phyloP scores from a whole-genome alignment of 1,284 basidiomycete species.

The Leccinum pseudoinsigne region DNA sequence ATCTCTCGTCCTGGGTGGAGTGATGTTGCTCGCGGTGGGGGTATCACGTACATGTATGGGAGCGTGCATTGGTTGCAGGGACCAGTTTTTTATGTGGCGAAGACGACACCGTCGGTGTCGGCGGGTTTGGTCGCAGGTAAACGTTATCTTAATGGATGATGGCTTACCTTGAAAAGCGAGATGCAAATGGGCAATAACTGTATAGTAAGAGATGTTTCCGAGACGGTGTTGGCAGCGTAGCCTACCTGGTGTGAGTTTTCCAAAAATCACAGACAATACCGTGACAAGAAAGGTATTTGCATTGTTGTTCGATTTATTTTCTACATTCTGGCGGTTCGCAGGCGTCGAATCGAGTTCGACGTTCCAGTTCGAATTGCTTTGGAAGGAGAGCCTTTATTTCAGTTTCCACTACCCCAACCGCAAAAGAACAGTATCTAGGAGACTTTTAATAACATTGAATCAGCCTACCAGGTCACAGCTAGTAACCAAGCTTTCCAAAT shows the following conservation, averaged over 20 bases:
- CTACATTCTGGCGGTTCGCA: neutral
- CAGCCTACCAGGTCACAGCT: neutral
- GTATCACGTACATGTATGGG: neutral
- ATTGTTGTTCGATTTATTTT: neutral
- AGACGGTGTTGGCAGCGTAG: neutral
- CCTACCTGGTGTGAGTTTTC: too few relatives aligned
- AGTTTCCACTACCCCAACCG: neutral
- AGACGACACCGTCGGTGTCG: neutral
- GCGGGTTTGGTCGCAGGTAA: neutral
- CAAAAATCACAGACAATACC: neutral
- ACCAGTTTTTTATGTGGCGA: neutral
- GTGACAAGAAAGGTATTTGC: neutral
- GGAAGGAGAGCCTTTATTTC: neutral
- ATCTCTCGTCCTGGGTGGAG: too few relatives aligned
- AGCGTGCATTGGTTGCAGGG: neutral
- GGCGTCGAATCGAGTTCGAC: neutral
- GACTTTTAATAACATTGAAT: neutral
- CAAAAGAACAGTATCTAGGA: neutral
- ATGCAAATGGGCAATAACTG: neutral
- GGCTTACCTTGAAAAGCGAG: neutral
- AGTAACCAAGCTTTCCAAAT: neutral
- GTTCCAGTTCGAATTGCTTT: neutral
- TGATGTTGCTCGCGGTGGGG: neutral
- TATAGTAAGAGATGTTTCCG: neutral
- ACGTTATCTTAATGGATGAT: neutral